Evolutionary conservation across 1,284 basidiomycete species (phyloP), one percentile per base, ranked within the genome.

Genomic region (Sporisorium iseilematis-ciliati): DNA sequence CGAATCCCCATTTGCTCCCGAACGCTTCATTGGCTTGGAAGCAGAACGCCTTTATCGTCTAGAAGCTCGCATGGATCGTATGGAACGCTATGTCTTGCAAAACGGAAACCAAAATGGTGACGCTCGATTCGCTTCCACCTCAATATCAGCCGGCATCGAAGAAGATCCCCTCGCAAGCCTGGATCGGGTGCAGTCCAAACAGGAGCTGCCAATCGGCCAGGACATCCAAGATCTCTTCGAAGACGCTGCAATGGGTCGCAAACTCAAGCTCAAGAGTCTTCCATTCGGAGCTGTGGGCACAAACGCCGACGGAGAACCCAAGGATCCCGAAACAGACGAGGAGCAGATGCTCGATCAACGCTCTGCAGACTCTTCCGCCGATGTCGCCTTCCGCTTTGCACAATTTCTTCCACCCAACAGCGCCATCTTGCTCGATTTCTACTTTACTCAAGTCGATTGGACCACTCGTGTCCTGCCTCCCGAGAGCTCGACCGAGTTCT

Each of bases 361-460:
- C 21, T 64, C 65, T 6, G 58, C 69, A 21, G 76, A 76, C 35
- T 68, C 76, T 20, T 57, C 67, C 16, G 61, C 57, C 20, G 76
- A 75, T 23, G 67, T 78, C 21, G 76, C 76, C 16, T 73, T 69
- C 25, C 72, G 76, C 12, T 76, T 73, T 43, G 65, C 70, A 6
- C 74, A 68, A 3, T 75, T 73, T 25, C 48, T 70, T 2, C 76
- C 76, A 1, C 25, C 57, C 42, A 53, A 53, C 18, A 65, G 51
- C 29, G 50, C 69, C 45, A 46, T 56, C 12, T 59, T 82, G 8
- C 66, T 82, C 26, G 70, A 79, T 12, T 82, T 80, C 56, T 82
- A 82, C 74, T 82, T 82, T 52, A 52, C 73, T 8, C 68, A 79
- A 16, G 57, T 82, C 23, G 79, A 81, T 57, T 82, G 81, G 81